phyloP scores from a whole-genome alignment of 208 protist genomes.

The Acanthamoeba divionensis region DNA sequence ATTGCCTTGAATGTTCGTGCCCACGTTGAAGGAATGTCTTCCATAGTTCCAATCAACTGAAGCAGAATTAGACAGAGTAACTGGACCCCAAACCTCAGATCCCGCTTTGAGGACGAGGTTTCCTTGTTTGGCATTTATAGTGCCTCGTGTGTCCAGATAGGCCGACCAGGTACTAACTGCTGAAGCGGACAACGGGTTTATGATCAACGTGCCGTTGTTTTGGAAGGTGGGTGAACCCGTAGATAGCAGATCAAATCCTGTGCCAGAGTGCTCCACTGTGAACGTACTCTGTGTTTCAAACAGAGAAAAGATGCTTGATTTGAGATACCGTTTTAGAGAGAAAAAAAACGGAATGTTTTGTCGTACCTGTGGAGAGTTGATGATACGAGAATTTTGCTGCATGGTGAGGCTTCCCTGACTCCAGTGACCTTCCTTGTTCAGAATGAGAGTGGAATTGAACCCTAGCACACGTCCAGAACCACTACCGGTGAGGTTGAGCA shows the following conservation, averaged over 20 bases:
- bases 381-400: neutral
- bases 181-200: neutral
- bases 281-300: neutral
- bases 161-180: neutral
- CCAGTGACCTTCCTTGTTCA: neutral
- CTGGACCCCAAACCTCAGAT: neutral
- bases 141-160: neutral
- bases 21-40: neutral
- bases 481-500: neutral
- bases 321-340: neutral
- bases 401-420: neutral
- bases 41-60: neutral
- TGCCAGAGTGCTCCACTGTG: neutral
- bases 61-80: neutral
- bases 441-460: neutral
- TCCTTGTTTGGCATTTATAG: neutral
- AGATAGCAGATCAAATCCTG: neutral
- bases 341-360: neutral
- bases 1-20: neutral
- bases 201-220: conserved; percentile 22
- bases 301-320: neutral
- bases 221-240: neutral
- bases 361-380: neutral
- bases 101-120: neutral
- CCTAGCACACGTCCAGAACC: neutral